Base-by-base conservation (phyloP, 768 basidiomycete species). In the Xerocomellus intermedius region DNA sequence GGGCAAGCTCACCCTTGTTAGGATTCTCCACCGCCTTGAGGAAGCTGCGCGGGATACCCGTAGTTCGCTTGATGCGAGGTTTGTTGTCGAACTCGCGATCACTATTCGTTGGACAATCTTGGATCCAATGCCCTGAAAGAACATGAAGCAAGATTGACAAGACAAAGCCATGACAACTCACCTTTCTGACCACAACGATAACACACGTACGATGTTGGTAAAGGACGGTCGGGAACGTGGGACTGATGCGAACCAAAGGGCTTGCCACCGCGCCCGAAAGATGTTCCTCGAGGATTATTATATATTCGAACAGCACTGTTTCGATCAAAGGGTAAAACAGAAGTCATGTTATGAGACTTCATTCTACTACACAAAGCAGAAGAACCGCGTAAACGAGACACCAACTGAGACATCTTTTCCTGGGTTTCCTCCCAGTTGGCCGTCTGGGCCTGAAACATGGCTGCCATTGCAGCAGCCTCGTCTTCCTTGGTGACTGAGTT, bases 361-460 rank as follows among this genome's bases (percentile, higher is more conserved):
- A 70, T 61, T 75, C 81, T 87, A 87, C 84, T 85, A 87, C 81
- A 75, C 72, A 74, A 66, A 71, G 82, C 74, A 81, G 77, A 75
- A 79, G 72, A 76, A 77, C 76, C 70, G 70, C 67, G 65, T 64
- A 72, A 69, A 80, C 79, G 79, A 77, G 75, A 84, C 78, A 94
- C 95, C 79, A 80, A 99, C 97, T 93, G 87, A 70, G 94, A 89
- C 95, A 99, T 98, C 82, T 96, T 94, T 81, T 98, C 94, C 77
- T 98, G 94, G 68, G 94, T 89, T 82, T 95, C 91, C 78, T 97
- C 90, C 97, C 96, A 99, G 74, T 94, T 91, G 60, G 91, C 86
- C 38, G 86, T 86, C 74, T 94, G 91, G 56, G 90, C 90, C 73
- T 91, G 88, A 72, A 98, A 95, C 91, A 99, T 97, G 63, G 95